Base-by-base conservation (phyloP, 306 rosid genomes). In the Prunus dulcis region DNA sequence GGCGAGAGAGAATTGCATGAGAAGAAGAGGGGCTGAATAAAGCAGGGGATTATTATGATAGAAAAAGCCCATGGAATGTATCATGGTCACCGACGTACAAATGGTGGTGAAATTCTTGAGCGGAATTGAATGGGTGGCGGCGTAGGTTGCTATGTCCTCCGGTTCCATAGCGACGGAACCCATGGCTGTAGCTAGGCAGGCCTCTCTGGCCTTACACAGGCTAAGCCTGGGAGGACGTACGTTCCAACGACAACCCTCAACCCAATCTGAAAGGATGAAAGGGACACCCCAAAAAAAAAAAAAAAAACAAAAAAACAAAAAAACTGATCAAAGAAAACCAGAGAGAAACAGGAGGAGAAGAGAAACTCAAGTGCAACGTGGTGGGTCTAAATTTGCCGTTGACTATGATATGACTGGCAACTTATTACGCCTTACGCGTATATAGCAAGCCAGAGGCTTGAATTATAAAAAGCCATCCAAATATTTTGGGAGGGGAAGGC, bases 1-100 rank as follows among this genome's bases (percentile, higher is more conserved):
- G 34, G 72, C 51, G 50, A 85, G 30, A 45, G 73, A 38, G 22
- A 79, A 41, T 9, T 85, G 83, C 4, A 75, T 12, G 27, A 81
- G 69, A 6, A 82, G 76, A 75, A 85, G 88, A 76, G 80, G 75
- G 14, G 76, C 32, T 5, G 82, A 50, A 57, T 3, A 63, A 3
- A 20, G 64, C 38, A 85, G 78, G 25, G 86, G 86, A 52, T 79
- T 73, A 0, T 46, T 20, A 17, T 61, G 57, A 2, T 14, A 15
- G 75, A 82, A 79, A 14, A 69, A 0, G 12, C 86, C 72, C 3
- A 32, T 3, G 2, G 68, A 66, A 9, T 76, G 47, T 14, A 76
- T 34, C 30, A 19, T 77, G 6, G 3, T 0, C 19, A 69, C 11
- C 0, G 27, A 4, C 12, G 57, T 73, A 77, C 88, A 78, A 6